phyloP scores from a whole-genome alignment of 306 rosid genomes.

The Quercus rubra region DNA sequence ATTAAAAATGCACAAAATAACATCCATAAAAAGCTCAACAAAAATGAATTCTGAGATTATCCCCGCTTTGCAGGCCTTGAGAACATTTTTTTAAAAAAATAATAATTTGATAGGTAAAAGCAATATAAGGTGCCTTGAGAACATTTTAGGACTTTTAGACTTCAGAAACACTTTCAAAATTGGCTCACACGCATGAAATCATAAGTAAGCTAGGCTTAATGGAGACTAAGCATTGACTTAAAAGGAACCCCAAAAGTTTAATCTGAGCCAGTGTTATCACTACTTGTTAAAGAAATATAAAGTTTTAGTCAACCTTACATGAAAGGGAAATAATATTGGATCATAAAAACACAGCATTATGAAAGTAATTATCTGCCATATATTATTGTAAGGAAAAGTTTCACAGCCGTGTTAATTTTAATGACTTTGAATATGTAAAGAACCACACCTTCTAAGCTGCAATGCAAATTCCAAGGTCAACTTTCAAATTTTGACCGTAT shows the following conservation, averaged over 20 bases:
- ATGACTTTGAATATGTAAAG: slow-evolving; percentile 8
- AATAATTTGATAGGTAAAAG: too few relatives aligned
- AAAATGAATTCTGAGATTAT: background rate
- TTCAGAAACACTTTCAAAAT: background rate
- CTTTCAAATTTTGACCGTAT: slow-evolving; percentile 9
- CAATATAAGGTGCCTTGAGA: background rate
- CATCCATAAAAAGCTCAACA: background rate
- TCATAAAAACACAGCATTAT: too few relatives aligned
- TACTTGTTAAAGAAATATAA: too few relatives aligned
- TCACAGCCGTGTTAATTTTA: background rate
- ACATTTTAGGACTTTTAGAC: background rate
- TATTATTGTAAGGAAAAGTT: background rate
- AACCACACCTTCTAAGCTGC: background rate
- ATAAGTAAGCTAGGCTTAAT: slow-evolving; percentile 8
- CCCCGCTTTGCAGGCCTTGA: background rate
- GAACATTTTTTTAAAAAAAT: background rate
- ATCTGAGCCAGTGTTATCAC: background rate
- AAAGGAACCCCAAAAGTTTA: background rate
- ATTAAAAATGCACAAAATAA: slow-evolving; percentile 17
- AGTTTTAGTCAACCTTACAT: too few relatives aligned
- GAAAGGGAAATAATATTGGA: too few relatives aligned
- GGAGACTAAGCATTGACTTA: background rate
- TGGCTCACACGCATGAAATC: background rate
- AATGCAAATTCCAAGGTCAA: slow-evolving; percentile 7
- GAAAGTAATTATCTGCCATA: too few relatives aligned